Evolutionary conservation across 2,329 filamentous ascomycete genomes (phyloP), one percentile per base, ranked within the genome.

Genomic region (Alternaria sp.): DNA sequence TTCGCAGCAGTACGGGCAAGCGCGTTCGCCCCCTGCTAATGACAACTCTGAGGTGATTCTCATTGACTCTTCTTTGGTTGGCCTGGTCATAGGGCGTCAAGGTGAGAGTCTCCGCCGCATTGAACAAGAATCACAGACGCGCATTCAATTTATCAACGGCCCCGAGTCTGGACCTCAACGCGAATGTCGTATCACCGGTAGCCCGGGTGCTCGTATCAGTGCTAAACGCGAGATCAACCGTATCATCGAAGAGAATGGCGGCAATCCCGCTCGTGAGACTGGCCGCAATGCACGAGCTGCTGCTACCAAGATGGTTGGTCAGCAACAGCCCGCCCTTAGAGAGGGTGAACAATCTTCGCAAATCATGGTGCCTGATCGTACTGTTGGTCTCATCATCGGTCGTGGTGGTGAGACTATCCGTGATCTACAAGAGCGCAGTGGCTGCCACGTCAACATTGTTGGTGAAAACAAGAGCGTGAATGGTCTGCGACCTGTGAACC

Each of bases 361-460:
- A 79, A 96, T 97, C 72, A 95, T 97, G 92, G 93, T 97, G 18
- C 93, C 93, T 48, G 93, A 97, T 80, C 90, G 93, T 72, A 97
- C 93, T 9, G 93, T 97, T 62, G 93, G 93, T 53, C 84, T 97
- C 46, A 97, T 97, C 70, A 97, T 97, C 74, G 93, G 93, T n/a
- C 91, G 93, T 68, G 92, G 92, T 41, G 93, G 93, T 60, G 93
- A 97, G 81, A 97, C 93, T 1, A 97, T 97, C 72, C 90, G 93
- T 74, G 93, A 97, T 76, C 84, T 97, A 25, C 94, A 97, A 80
- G 93, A 97, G 78, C 87, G 92, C 64, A 95, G 92, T 71, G 92
- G 92, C n/a, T 97, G 93, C 78, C 94, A 97, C 78, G 93, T 97
- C 78, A 97, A 97, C 79, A 97, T 97, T 73, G 92, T 97, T 41